Base-by-base conservation (phyloP, 192 early-diverging fungal genomes). In the Obelidium mucronatum region DNA sequence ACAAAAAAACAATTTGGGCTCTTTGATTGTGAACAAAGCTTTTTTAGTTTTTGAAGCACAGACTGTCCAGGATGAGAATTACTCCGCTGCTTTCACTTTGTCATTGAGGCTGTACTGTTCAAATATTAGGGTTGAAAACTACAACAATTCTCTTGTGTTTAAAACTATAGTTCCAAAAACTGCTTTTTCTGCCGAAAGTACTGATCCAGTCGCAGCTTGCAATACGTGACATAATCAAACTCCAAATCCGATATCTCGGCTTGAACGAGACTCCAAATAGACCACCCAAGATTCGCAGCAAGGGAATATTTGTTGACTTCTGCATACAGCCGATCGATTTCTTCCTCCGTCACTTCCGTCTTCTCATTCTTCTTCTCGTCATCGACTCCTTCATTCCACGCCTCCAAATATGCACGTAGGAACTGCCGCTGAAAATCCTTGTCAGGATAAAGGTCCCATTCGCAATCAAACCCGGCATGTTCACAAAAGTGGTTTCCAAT, bases 401-500 rank as follows among this genome's bases (percentile, higher is more conserved):
- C 60, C 35, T 80, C 65, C 67, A 98, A 72, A 66, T 98, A 98
- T 30, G 81, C 79, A 42, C 84, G 87, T 64, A 96, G 84, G 93
- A 94, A 98, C 40, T 77, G 55, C n/a, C 85, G 64, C 84, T 98
- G 96, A 39, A 84, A 79, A 2, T 84, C 83, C 64, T 90, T 87
- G 42, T 78, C 52, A 0, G 97, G 97, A 74, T 97, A 97, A 60
- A 90, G 86, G 34, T 77, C 81, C 73, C 94, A 98, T 59, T 98
- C 93, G 81, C 97, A 98, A 68, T 98, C 97, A 79, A 97, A 98
- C 70, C 85, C 94, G 17, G 92, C 92, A 77, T 89, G 93, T 74
- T 98, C 97, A 79, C 93, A 93, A 76, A 97, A 98, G 80, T 97
- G 96, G 78, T 98, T 98, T 42, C 90, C 95, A 73, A 98, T 93